Evolutionary conservation across 495 filamentous ascomycete species (phyloP).

Genomic region (Monascus purpureus): DNA sequence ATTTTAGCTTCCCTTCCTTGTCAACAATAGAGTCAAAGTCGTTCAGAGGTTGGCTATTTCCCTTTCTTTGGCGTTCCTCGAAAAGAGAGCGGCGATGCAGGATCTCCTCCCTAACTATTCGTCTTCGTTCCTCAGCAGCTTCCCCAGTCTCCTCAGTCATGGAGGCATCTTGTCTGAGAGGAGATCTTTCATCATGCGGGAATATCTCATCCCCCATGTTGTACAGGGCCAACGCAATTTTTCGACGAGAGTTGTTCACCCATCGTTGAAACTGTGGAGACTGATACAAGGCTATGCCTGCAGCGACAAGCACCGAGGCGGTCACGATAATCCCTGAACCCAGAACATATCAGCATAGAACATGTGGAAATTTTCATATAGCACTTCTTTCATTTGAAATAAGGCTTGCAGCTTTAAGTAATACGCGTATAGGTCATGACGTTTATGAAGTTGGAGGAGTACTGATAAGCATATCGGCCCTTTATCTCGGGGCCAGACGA

Average conservation of each 20-base stretch:
- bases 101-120: constrained; percentile 58
- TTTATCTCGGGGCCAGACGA: constrained; percentile 5
- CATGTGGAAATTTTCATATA: no score
- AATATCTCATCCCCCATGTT: constrained; percentile 63
- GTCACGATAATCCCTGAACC: constrained; percentile 60
- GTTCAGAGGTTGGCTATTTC: constrained; percentile 13
- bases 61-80: constrained; percentile 21
- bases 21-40: constrained; percentile 43
- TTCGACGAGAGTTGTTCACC: constrained; percentile 60
- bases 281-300: constrained; percentile 75
- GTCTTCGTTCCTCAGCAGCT: constrained; percentile 56
- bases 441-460: no score
- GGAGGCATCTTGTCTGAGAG: constrained; percentile 28
- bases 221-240: constrained; percentile 65
- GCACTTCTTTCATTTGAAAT: no score
- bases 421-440: no score
- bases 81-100: constrained; percentile 42
- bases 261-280: constrained; percentile 67
- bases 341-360: neutral
- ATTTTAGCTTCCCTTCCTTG: constrained; percentile 28
- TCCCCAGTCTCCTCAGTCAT: constrained; percentile 42
- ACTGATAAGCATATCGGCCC: constrained; percentile 29
- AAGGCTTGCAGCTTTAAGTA: no score
- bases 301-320: constrained; percentile 60
- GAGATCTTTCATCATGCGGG: constrained; percentile 23